Evolutionary conservation across 257 asterid species (phyloP), one percentile per base, ranked within the genome.

Genomic region (Anisodus tanguticus): DNA sequence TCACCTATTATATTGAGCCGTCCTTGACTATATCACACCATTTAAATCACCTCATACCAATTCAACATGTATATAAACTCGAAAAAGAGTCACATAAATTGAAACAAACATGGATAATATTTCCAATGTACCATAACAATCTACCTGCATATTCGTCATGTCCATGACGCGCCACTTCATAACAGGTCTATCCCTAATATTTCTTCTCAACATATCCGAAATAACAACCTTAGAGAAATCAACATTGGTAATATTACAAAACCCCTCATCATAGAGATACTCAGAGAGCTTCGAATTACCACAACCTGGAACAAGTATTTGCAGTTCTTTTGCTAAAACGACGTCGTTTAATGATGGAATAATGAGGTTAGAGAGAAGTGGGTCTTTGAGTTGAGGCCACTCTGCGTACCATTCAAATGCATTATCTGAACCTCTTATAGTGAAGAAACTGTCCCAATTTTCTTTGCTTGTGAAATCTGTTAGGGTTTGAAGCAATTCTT

Each of bases 131-230:
- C 39, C 45, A 41, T 41, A 41, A 41, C 5, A 2, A 49, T 31
- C 2, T 76, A 95, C 99, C 98, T 93, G 96, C 98, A 97, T 89
- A 66, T 84, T 66, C 45, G 99, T 93, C 95, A 97, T 97, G 84
- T 95, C 98, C 99, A 97, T 97, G 59, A 92, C 93, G 62, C 98
- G 93, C 99, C 99, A 97, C 88, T 92, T 93, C 99, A 97, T 97
- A 84, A 62, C 89, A 16, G 95, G 97, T 89, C 99, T 90, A 3
- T 80, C 74, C 84, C 98, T 84, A 84, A 95, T 94, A 85, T 97
- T 93, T 88, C 90, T 87, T 87, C 90, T 89, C 89, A 95, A 76
- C 99, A 97, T 97, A 86, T 91, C 93, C 70, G 92, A 87, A 82
- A 97, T 92, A 60, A 91, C 99, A 60, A 97, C 99, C 59, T 89